A percentile compares a stretch with the other conserved stretches of the same genome.
phyloP scores from a whole-genome alignment of 2,329 filamentous ascomycete genomes.

The Colletotrichum sublineola region DNA sequence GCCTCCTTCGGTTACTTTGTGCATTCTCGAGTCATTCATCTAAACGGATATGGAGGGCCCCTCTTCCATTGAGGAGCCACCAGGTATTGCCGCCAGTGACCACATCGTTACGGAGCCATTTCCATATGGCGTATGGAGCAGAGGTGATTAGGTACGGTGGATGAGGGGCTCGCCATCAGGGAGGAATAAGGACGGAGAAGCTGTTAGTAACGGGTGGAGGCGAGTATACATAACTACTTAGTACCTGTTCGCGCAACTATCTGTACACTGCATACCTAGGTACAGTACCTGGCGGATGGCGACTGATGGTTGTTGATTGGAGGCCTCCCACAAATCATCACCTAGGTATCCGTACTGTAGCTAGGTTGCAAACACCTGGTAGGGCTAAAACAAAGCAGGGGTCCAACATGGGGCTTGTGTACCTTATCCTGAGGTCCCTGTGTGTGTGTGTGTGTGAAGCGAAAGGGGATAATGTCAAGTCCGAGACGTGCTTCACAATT shows the following conservation, averaged over 20 bases:
- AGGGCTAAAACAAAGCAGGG: slow-evolving; percentile 27
- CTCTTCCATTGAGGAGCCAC: background rate
- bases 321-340: background rate
- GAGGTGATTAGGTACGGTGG: background rate
- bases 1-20: background rate
- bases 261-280: background rate
- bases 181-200: background rate
- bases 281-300: background rate
- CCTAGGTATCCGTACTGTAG: background rate
- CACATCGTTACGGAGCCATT: background rate
- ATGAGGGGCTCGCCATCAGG: background rate
- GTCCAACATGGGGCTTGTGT: slow-evolving; percentile 5
- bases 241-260: too few relatives aligned
- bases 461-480: background rate
- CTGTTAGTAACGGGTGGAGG: background rate
- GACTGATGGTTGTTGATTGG: background rate
- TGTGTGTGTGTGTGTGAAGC: background rate
- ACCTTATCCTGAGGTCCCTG: slow-evolving; percentile 13
- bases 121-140: background rate
- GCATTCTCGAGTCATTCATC: background rate
- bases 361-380: slow-evolving; percentile 3
- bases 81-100: background rate
- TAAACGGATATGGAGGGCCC: background rate
- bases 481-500: slow-evolving; percentile 10
- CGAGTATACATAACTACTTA: background rate